A percentile compares a stretch with the other conserved stretches of the same genome.
Conservation (phyloP, 768 basidiomycete species). For the Floccularia luteovirens region DNA sequence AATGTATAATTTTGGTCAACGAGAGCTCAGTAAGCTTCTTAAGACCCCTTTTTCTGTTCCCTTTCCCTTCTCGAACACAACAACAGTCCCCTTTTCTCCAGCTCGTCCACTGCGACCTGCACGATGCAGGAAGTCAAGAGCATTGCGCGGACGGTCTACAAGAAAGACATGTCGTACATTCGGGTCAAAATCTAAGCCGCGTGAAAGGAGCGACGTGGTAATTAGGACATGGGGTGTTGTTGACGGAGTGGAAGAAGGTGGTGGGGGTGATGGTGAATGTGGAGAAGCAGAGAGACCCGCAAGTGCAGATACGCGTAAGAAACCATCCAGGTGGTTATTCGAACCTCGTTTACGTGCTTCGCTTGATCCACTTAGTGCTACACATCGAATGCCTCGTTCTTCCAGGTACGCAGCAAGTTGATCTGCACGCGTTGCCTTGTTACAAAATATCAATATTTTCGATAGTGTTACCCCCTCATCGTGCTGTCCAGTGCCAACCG, state of each 20-base stretch:
- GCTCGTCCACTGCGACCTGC: conserved; percentile 81
- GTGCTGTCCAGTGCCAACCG: conserved; percentile 8
- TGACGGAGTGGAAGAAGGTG: conserved; percentile 18
- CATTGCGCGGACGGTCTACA: conserved; percentile 81
- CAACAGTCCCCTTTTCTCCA: conserved; percentile 60
- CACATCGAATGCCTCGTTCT: conserved; percentile 52
- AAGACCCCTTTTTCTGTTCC: too few relatives aligned
- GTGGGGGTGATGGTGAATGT: conserved; percentile 10
- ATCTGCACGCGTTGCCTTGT: conserved; percentile 62
- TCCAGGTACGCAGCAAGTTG: conserved; percentile 52
- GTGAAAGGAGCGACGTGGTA: conserved; percentile 85
- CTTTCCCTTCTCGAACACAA: conserved; percentile 66
- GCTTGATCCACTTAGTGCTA: conserved; percentile 59
- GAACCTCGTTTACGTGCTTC: conserved; percentile 54
- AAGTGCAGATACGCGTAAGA: conserved; percentile 29
- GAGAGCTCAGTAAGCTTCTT: too few relatives aligned
- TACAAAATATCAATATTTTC: conserved; percentile 80
- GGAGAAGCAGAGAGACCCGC: not conserved
- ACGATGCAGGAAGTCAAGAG: conserved; percentile 88
- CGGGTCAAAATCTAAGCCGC: conserved; percentile 84
- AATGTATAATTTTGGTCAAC: too few relatives aligned
- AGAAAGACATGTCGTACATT: conserved; percentile 78
- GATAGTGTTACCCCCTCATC: conserved; percentile 29
- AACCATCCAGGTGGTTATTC: conserved; percentile 72
- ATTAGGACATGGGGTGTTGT: conserved; percentile 62